Evolutionary conservation across 2,329 filamentous ascomycete genomes (phyloP).

Genomic region (Ophiobolus disseminans): DNA sequence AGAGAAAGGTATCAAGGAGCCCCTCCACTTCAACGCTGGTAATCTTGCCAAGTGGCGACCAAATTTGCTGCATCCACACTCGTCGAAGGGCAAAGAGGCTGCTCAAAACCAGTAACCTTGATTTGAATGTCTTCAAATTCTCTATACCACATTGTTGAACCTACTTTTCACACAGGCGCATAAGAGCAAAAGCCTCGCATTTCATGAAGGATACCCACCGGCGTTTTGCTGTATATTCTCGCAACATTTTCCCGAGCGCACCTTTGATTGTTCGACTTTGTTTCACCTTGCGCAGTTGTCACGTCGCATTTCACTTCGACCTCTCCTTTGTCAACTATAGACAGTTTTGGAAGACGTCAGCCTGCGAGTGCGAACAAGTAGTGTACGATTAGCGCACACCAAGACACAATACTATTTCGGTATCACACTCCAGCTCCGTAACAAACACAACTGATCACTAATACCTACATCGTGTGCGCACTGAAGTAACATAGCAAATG

Average conservation of each 20-base stretch:
- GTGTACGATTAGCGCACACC: slow-evolving; percentile 11
- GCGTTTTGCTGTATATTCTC: slow-evolving; percentile 23
- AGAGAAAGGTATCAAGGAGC: slow-evolving; percentile 49
- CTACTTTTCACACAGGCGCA: slow-evolving; percentile 21
- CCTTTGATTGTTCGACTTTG: neutral
- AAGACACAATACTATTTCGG: slow-evolving; percentile 7
- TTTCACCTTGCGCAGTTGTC: neutral
- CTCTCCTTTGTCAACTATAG: slow-evolving; percentile 16
- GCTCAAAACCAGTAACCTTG: slow-evolving; percentile 22
- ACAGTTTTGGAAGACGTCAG: slow-evolving; percentile 7
- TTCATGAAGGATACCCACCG: slow-evolving; percentile 32
- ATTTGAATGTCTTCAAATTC: neutral
- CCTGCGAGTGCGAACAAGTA: slow-evolving; percentile 3
- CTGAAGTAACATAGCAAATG: slow-evolving; percentile 5
- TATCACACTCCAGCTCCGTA: slow-evolving; percentile 6
- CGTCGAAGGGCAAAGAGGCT: slow-evolving; percentile 47
- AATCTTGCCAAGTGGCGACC: slow-evolving; percentile 47
- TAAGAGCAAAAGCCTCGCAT: slow-evolving; percentile 27
- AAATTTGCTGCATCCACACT: slow-evolving; percentile 40
- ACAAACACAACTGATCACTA: too few relatives aligned
- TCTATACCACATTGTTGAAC: slow-evolving; percentile 2
- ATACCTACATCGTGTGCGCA: too few relatives aligned
- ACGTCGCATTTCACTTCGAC: neutral
- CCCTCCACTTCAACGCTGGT: slow-evolving; percentile 48
- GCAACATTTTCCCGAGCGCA: neutral